Conservation (phyloP, 192 early-diverging fungal species). For the Pecoramyces ruminantium region DNA sequence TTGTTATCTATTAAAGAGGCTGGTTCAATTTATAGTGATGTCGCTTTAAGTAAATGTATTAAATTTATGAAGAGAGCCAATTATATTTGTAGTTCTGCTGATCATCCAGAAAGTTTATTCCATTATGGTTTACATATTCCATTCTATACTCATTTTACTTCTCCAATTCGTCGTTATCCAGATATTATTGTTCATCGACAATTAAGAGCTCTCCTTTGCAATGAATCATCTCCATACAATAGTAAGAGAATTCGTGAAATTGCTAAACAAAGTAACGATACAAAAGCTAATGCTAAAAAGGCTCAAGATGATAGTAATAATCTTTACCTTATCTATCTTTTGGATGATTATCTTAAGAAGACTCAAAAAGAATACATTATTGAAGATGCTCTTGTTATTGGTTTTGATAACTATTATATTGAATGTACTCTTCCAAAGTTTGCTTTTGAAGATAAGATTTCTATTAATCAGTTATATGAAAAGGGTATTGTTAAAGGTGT, state of each 20-base stretch:
- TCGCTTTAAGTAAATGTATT: background rate
- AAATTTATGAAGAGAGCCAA: background rate
- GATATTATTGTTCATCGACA: background rate
- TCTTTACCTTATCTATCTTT: conserved; percentile 36
- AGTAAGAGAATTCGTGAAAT: conserved; percentile 6
- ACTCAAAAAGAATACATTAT: background rate
- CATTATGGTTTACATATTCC: background rate
- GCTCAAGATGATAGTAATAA: conserved; percentile 47
- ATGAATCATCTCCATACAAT: background rate
- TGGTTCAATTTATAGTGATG: background rate
- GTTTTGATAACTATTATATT: background rate
- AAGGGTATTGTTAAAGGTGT: background rate
- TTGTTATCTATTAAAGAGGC: background rate
- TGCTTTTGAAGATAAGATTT: background rate
- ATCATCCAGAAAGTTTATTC: background rate
- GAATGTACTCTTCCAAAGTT: background rate
- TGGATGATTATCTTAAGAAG: background rate
- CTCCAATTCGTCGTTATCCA: background rate
- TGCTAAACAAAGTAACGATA: conserved; percentile 59
- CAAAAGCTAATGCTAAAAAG: conserved; percentile 49
- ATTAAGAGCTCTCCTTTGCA: background rate
- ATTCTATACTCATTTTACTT: background rate
- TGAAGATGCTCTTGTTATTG: background rate
- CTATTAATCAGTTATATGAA: background rate
- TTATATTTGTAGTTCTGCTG: background rate